phyloP scores from a whole-genome alignment of 2,329 filamentous ascomycete genomes.

The Fusarium avenaceum region DNA sequence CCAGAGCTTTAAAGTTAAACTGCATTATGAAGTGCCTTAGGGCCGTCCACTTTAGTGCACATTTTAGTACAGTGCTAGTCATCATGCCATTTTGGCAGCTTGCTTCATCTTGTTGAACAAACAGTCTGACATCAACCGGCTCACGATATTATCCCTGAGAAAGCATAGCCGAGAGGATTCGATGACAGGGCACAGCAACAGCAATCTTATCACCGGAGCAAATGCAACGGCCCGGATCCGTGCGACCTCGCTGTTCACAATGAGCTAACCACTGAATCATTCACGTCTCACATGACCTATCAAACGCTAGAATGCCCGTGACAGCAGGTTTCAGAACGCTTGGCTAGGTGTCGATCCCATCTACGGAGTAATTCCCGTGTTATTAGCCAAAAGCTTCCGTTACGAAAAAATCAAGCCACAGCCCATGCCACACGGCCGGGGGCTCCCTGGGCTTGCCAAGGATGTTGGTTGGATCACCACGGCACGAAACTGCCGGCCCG shows the following conservation, averaged over 20 bases:
- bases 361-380: conserved; percentile 4
- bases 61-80: too few relatives aligned
- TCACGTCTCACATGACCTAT: background rate
- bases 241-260: background rate
- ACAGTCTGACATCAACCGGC: background rate
- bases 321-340: conserved; percentile 20
- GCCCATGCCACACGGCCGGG: conserved; percentile 11
- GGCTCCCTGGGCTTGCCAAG: background rate
- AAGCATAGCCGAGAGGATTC: too few relatives aligned
- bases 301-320: background rate
- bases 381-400: conserved; percentile 1
- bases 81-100: background rate
- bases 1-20: conserved; percentile 13
- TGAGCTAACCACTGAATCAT: conserved; percentile 29
- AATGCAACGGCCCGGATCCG: background rate
- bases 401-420: conserved; percentile 30
- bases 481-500: conserved; percentile 37
- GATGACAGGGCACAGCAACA: too few relatives aligned
- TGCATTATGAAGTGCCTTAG: background rate
- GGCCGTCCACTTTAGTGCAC: background rate
- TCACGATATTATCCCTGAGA: too few relatives aligned
- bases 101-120: too few relatives aligned
- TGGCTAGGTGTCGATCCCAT: conserved; percentile 6
- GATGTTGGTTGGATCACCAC: conserved; percentile 27
- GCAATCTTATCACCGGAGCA: too few relatives aligned